Base-by-base conservation (phyloP, 139 green algal genomes). In the Edaphochlamys debaryana region DNA sequence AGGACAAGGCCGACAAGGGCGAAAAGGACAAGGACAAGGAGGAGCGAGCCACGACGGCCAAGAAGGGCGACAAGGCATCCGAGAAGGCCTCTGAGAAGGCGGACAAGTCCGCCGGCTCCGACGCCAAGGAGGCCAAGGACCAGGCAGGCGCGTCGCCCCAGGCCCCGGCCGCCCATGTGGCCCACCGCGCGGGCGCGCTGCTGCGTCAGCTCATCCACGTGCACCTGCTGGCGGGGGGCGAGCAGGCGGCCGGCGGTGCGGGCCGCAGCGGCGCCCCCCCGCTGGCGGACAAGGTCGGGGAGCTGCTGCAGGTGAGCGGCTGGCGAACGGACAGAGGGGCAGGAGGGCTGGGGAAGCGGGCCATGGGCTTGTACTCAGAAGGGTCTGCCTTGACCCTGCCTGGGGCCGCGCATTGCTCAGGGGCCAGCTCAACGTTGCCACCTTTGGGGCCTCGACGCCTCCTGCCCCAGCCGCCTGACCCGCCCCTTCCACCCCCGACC, bases 161-260 rank as follows among this genome's bases (percentile, higher is more conserved):
- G 52, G 11, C 8, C 30, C 34, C 23, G 32, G 71, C 50, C 8
- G 45, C 36, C 30, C 40, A 19, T 36, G 50, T 32, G 37, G 0
- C 32, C 40, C 84, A 85, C 72, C 63, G 58, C 15, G 87, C 90
- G 8, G 90, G 90, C 8, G 84, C 82, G 19, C 36, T 96, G 62
- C 67, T 96, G 67, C 87, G 93, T 78, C 85, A 92, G 62, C 79
- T 98, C 13, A 88, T 98, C 78, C 90, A 95, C 80, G 50, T 68
- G 25, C 90, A 95, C 37, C 90, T 98, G 70, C 71, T 95, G 29
- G 81, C 82, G 0, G 66, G 78, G 2, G 56, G 78, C 29, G 4
- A 41, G 52, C 40, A 79, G 67, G 13, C 77, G 23, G 52, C 22
- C 34, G 42, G 30, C 20, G 69, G 29, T 11, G 72, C 34, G 19